Conservation (phyloP, 345 rosid genomes). For the Physaria fendleri region DNA sequence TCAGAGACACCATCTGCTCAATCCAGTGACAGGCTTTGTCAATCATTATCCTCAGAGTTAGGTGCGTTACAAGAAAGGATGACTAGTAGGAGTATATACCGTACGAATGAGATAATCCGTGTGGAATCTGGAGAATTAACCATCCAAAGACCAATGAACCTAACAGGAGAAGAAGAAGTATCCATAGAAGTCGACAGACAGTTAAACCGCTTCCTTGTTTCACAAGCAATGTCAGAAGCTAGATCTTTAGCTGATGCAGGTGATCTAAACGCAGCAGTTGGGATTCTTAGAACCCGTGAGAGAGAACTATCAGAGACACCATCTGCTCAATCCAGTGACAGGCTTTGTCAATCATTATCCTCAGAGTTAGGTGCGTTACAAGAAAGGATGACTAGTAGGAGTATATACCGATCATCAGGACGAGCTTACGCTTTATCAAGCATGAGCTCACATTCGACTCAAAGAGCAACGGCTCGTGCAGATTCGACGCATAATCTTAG, state of each 20-base stretch:
- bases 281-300: conserved; percentile 24
- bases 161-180: conserved; percentile 40
- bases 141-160: conserved; percentile 42
- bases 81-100: conserved; percentile 20
- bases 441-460: conserved; percentile 27
- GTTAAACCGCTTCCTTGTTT: conserved; percentile 66
- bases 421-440: too few relatives aligned
- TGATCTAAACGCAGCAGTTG: conserved; percentile 52
- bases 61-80: conserved; percentile 29
- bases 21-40: conserved; percentile 17
- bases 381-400: conserved; percentile 26
- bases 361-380: conserved; percentile 25
- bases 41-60: conserved; percentile 20
- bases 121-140: conserved; percentile 45
- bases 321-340: conserved; percentile 20
- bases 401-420: conserved; percentile 24
- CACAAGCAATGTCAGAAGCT: conserved; percentile 75
- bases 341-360: conserved; percentile 15
- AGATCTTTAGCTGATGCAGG: conserved; percentile 67
- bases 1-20: conserved; percentile 18
- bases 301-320: conserved; percentile 15
- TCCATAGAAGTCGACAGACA: conserved; percentile 89
- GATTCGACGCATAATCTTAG: too few relatives aligned
- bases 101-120: conserved; percentile 30
- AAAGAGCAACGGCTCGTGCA: conserved; percentile 28